Base-by-base conservation (phyloP, 2,329 filamentous ascomycete species). In the Teratosphaeria nubilosa region DNA sequence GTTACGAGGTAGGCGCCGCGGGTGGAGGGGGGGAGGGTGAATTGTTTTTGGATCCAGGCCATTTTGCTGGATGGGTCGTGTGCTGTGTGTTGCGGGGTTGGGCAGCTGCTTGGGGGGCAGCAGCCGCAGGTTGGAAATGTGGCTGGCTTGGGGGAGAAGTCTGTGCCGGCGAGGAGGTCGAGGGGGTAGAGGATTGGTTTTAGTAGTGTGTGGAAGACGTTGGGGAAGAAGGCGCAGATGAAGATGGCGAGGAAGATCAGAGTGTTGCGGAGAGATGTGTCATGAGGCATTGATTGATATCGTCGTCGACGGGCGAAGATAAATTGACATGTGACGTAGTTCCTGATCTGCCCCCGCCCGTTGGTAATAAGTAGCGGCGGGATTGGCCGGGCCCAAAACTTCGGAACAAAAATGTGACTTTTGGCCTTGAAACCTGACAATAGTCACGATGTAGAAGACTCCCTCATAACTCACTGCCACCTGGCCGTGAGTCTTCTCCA, bases 1-100 rank as follows among this genome's bases (percentile, higher is more conserved):
- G 92, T 96, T 68, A 97, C 82, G 60, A 97, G 87, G 77, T 96
- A 96, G 56, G 85, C 90, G 72, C 94, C 94, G 60, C 91, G 86
- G 51, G 85, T 83, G 70, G 84, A 82, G 22, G 88, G 71, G 55
- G 90, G 89, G 14, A 97, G 85, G 1, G 85, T 83, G 75, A 97
- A 85, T 55, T 86, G 82, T 74, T 94, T 96, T 76, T 96, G 92
- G 67, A 81, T 84, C 89, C 90, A 95, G 62, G 84, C 80, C 82
- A 72, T 72, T 16, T 57, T 56, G 54, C 30, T 27, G n/a, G 51
- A 4, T 22, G 22, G 24, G 16, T 59, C 50, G 52, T 54, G 22
- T 64, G 67, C 53, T 63, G 64, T 56, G 50, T 56, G 60, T 67
- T 51, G 59, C 59, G 53, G 20, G 64, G 60, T 67, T 59, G 56